These are phyloP conservation scores for Claviceps cyperi DNA, from an alignment of 2,329 filamentous ascomycete species.

Conservation along the genomic window DNA sequence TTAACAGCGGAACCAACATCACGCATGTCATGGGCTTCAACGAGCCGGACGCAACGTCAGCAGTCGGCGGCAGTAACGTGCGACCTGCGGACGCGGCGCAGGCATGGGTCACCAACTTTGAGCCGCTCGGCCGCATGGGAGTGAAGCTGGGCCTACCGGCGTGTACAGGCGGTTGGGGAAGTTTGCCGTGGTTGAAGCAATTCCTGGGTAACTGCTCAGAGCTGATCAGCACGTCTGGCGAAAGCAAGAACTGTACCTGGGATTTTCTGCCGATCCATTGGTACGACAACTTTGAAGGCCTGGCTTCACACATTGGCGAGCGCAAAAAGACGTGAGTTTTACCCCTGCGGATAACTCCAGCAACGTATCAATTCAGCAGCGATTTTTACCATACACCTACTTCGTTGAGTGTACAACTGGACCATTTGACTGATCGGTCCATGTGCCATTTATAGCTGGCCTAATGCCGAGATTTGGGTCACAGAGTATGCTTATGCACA, in stretches of 20 bases:
- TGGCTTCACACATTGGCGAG: constrained; percentile 52
- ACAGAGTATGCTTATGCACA: constrained; percentile 60
- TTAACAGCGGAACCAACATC: constrained; percentile 41
- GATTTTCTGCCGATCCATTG: constrained; percentile 52
- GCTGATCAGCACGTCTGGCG: constrained; percentile 31
- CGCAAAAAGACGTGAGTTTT: constrained; percentile 19
- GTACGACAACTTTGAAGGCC: constrained; percentile 55
- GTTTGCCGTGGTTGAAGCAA: constrained; percentile 51
- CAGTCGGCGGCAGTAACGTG: constrained; percentile 48
- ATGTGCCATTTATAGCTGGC: constrained; percentile 33
- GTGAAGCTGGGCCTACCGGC: constrained; percentile 57
- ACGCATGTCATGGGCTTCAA: constrained; percentile 63
- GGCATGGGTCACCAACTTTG: constrained; percentile 57
- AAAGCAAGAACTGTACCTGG: constrained; percentile 39
- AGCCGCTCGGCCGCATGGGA: constrained; percentile 49
- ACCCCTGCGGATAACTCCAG: too few species aligned
- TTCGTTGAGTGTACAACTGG: too few species aligned
- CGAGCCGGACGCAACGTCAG: constrained; percentile 50
- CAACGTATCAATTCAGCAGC: too few species aligned
- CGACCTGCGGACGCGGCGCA: constrained; percentile 45
- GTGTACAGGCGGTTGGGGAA: constrained; percentile 45
- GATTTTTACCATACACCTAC: too few species aligned
- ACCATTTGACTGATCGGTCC: background rate
- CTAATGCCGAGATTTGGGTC: constrained; percentile 53
- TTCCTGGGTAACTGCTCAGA: constrained; percentile 51